Conservation (phyloP, 2,329 filamentous ascomycete genomes). For the Fusarium sp. region DNA sequence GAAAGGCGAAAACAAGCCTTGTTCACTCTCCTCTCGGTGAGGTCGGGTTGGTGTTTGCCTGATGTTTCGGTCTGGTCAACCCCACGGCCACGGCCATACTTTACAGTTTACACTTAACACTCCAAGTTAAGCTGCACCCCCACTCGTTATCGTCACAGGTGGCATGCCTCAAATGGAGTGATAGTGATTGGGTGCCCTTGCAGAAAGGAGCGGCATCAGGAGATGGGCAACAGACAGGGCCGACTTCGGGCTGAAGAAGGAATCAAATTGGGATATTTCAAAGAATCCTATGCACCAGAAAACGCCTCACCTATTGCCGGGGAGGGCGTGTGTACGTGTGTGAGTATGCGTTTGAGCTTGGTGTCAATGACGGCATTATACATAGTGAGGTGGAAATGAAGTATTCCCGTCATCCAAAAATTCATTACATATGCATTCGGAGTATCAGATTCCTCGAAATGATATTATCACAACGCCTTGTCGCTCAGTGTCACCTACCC, state of each 20-base stretch:
- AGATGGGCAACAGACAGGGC: constrained; percentile 5
- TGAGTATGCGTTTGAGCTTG: neutral
- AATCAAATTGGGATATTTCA: constrained; percentile 6
- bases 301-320: neutral
- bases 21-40: neutral
- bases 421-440: neutral
- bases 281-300: neutral
- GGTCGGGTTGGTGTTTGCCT: constrained; percentile 1
- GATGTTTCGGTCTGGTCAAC: constrained; percentile 9
- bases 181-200: constrained; percentile 14
- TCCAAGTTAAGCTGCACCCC: constrained; percentile 8
- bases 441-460: constrained; percentile 20
- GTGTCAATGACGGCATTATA: constrained; percentile 29
- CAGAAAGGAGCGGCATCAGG: neutral
- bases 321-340: constrained; percentile 13
- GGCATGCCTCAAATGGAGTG: constrained; percentile 29
- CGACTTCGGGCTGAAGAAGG: constrained; percentile 14
- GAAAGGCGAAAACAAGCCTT: constrained; percentile 9
- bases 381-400: constrained; percentile 2
- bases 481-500: constrained; percentile 9
- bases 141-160: constrained; percentile 27
- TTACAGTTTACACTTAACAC: too few relatives aligned
- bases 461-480: constrained; percentile 16
- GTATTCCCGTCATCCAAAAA: constrained; percentile 2
- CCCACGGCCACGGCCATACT: constrained; percentile 12